Evolutionary conservation across 352 stramenopile species (phyloP), one percentile per base, ranked within the genome.

Genomic region (Phytophthora aleatoria): DNA sequence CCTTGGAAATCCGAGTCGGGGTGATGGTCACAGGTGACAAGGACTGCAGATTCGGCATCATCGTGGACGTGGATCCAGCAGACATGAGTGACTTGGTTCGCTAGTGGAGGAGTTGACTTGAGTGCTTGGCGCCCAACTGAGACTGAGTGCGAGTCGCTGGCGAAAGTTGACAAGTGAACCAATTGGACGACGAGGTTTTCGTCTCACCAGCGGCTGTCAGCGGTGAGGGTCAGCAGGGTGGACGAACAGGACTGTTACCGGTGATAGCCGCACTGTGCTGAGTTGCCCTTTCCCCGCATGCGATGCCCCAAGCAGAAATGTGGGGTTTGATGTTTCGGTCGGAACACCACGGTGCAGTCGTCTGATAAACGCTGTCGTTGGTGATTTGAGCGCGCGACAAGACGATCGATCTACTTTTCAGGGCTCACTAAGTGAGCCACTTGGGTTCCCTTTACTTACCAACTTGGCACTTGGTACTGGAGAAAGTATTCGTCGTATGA

Each of bases 111-210:
- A 48, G 20, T 50, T 65, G 62, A 69, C 62, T 61, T 63, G 60
- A 49, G 52, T 41, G 45, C n/a, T 57, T 55, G 43, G 15, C 33
- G 49, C 60, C 53, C 55, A 27, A 60, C 42, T 61, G 31, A 47
- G 54, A 54, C 48, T 60, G 33, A 38, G 43, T 51, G 55, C 50
- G 53, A 44, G 35, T 64, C 39, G 47, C 38, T 42, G 56, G 28
- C 36, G 70, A 73, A 70, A 77, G 28, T 70, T 73, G 48, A 73
- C 61, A 69, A 77, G 69, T 77, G 70, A 77, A 50, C 42, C 54
- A 70, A 63, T 16, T 59, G 30, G 53, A 60, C 66, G 54, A 57
- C 24, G 41, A 15, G 20, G 10, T 64, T 45, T 65, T 63, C 49
- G 58, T 62, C 47, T 57, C 24, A 7, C 44, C 10, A 67, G 15